Evolutionary conservation across 106 monocot genomes (phyloP), one percentile per base, ranked within the genome.

Genomic region (Xerophyta viscosa): DNA sequence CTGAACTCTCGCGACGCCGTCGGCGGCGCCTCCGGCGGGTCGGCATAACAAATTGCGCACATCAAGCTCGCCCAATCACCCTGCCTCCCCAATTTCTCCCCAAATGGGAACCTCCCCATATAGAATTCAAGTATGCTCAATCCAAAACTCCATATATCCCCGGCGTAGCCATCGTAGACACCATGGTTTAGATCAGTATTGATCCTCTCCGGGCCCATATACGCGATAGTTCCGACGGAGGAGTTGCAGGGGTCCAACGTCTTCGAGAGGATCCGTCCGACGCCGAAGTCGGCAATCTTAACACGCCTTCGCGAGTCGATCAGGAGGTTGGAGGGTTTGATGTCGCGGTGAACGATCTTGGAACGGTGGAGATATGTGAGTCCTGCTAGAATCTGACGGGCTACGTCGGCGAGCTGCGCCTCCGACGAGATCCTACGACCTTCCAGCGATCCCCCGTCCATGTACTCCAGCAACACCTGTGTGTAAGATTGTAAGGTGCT

Each of bases 161-260:
- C 92, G 8, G 83, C 79, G 60, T 72, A 87, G 0, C 87, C 93
- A 45, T 93, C 84, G 58, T 93, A 93, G 22, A 43, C 58, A 14
- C 92, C 92, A 27, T 93, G 62, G 61, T 84, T 93, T 48, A 84
- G 63, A 30, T 87, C 92, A 15, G 92, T 93, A 66, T 93, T 84
- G 62, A 87, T 93, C 36, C 92, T 48, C 66, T 93, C 92, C 13
- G 92, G 92, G 67, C 87, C 83, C 92, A 89, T 89, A 77, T 89
- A 89, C 10, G 92, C 87, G 59, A 93, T 80, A 17, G 92, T 93
- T 26, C 92, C 92, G 15, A 93, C 92, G 18, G 87, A 65, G 48
- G 92, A 93, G 62, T 93, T 80, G 68, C 92, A 93, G 39, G 91
- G 86, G 56, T 93, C 92, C 83, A 93, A 75, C 54, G 92, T 87